A percentile compares a stretch with the other conserved stretches of the same genome.
Conservation (phyloP, 139 green algal genomes). For the Parachlorella kessleri region DNA sequence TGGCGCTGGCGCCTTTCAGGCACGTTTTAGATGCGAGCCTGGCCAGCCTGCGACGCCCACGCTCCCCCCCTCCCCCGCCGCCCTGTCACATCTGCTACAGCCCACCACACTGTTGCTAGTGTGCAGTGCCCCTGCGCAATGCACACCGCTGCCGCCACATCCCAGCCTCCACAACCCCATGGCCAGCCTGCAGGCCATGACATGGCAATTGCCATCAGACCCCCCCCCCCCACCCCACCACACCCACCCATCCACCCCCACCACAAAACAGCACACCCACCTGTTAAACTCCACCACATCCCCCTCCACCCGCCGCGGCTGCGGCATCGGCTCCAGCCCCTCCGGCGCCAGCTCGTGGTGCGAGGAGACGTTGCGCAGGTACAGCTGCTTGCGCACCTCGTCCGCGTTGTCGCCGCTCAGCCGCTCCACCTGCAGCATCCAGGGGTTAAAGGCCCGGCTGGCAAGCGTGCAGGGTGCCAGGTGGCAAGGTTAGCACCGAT, state of each 20-base stretch:
- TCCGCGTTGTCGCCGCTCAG: conserved; percentile 64
- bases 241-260: too few relatives aligned
- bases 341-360: conserved; percentile 10
- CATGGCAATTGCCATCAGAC: background rate
- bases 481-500: background rate
- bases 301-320: conserved; percentile 40
- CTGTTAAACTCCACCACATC: conserved; percentile 51
- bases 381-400: conserved; percentile 64
- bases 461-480: background rate
- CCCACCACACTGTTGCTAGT: too few relatives aligned
- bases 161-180: too few relatives aligned
- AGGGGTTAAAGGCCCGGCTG: background rate
- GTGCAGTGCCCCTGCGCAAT: too few relatives aligned
- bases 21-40: too few relatives aligned
- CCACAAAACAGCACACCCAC: too few relatives aligned
- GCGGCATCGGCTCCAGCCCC: conserved; percentile 21
- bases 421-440: conserved; percentile 57
- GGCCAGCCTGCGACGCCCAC: too few relatives aligned
- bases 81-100: too few relatives aligned
- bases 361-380: conserved; percentile 73
- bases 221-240: too few relatives aligned
- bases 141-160: too few relatives aligned
- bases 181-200: background rate
- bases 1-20: too few relatives aligned
- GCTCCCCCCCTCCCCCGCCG: too few relatives aligned